Percentiles rank a stretch among this genome's conserved stretches.
phyloP scores from a whole-genome alignment of 2,329 filamentous ascomycete genomes.

The Fusarium tuaranense region DNA sequence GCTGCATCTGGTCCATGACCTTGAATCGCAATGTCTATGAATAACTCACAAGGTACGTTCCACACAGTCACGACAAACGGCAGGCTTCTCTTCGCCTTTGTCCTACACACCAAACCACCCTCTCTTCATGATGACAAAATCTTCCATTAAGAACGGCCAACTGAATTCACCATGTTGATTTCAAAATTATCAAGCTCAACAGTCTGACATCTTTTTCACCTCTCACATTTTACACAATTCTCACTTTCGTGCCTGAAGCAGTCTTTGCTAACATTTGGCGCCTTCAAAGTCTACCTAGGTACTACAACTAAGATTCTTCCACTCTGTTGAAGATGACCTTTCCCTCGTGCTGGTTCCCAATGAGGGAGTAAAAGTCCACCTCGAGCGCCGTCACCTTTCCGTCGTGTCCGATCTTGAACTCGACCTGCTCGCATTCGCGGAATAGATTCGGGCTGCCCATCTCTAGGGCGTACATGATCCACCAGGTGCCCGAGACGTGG shows the following conservation, averaged over 20 bases:
- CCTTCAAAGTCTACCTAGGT: slow-evolving; percentile 32
- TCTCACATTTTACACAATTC: slow-evolving; percentile 5
- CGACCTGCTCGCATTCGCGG: slow-evolving; percentile 15
- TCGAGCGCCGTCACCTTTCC: slow-evolving; percentile 26
- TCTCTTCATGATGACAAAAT: slow-evolving; percentile 64
- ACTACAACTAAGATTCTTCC: neutral
- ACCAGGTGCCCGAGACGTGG: slow-evolving; percentile 46
- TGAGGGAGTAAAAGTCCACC: slow-evolving; percentile 20
- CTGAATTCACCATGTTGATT: slow-evolving; percentile 70
- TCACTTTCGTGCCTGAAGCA: slow-evolving; percentile 5
- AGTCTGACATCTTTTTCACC: slow-evolving; percentile 62
- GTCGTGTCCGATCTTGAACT: slow-evolving; percentile 30
- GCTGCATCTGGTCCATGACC: neutral
- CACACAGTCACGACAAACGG: slow-evolving; percentile 18
- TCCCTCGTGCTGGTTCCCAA: slow-evolving; percentile 21
- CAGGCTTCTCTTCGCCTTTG: slow-evolving; percentile 28
- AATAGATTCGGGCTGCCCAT: neutral
- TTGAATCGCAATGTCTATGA: neutral
- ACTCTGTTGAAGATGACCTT: slow-evolving; percentile 24
- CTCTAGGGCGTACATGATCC: slow-evolving; percentile 36
- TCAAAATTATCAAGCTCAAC: slow-evolving; percentile 72
- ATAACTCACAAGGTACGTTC: slow-evolving; percentile 38
- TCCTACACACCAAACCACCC: slow-evolving; percentile 16
- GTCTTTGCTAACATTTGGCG: slow-evolving; percentile 39
- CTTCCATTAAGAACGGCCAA: slow-evolving; percentile 75